These are phyloP conservation scores for Pilatotrama ljubarskyi DNA, from an alignment of 768 basidiomycete species.

Conservation along the genomic window DNA sequence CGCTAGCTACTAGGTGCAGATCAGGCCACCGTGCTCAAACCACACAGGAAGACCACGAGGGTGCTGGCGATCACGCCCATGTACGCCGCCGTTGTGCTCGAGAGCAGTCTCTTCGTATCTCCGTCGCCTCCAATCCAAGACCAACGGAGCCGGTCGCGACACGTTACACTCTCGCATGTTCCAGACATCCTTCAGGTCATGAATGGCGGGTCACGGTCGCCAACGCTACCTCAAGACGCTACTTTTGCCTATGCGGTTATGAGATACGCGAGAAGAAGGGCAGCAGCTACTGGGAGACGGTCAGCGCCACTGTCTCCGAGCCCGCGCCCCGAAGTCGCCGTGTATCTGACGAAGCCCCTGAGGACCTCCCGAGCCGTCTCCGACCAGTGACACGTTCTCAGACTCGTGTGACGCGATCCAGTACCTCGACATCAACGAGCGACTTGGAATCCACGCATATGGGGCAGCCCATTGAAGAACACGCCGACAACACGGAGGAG, in stretches of 20 bases:
- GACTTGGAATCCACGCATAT: not conserved
- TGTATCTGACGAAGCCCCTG: not conserved
- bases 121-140: conserved; percentile 6
- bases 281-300: conserved; percentile 10
- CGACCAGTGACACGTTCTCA: not conserved
- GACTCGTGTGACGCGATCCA: not conserved
- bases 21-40: not conserved
- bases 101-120: not conserved
- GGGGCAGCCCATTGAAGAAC: not conserved
- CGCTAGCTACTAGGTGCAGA: not conserved
- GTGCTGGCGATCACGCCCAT: not conserved
- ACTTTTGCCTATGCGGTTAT: conserved; percentile 10
- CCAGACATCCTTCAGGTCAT: not conserved
- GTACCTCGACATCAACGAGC: too few relatives aligned
- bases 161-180: not conserved
- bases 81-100: not conserved
- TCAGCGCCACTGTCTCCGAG: not conserved
- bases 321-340: not conserved
- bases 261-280: conserved; percentile 14
- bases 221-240: conserved; percentile 10
- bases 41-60: not conserved
- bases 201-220: not conserved
- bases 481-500: not conserved
- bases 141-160: conserved; percentile 12
- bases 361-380: not conserved